phyloP scores from a whole-genome alignment of 139 green algal genomes.

The Picochlorum costavermella region DNA sequence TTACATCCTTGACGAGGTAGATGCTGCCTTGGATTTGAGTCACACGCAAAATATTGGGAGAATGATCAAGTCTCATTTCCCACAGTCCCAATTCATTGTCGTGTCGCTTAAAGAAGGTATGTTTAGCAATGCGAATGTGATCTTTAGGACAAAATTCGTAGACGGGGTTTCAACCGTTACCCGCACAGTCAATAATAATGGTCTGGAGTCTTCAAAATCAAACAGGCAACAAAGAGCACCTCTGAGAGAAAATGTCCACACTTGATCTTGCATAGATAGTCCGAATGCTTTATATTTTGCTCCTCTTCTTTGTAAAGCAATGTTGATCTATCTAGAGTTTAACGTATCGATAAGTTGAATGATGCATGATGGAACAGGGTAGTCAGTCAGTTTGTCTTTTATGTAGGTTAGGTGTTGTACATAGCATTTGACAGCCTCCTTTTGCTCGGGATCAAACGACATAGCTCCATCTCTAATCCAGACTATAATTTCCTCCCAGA shows the following conservation, averaged over 20 bases:
- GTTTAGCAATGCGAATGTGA: conserved; percentile 99
- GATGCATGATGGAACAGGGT: too few species aligned
- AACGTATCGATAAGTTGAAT: too few species aligned
- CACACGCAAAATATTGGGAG: conserved; percentile 97
- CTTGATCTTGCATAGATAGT: neutral
- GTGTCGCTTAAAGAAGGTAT: conserved; percentile 95
- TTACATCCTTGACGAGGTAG: conserved; percentile 99
- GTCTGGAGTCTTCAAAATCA: neutral
- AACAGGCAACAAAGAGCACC: neutral
- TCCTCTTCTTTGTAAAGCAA: too few species aligned
- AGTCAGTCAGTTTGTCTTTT: too few species aligned
- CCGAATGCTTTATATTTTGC: neutral
- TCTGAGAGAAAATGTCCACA: conserved; percentile 17
- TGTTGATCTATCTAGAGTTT: too few species aligned
- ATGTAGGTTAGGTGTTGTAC: too few species aligned
- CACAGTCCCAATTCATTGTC: conserved; percentile 73
- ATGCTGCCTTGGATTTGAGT: conserved; percentile 94
- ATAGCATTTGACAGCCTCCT: too few species aligned
- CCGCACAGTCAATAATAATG: conserved; percentile 17
- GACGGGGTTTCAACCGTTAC: conserved; percentile 92
- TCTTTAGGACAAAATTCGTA: conserved; percentile 98
- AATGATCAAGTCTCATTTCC: conserved; percentile 98
- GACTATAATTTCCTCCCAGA: too few species aligned
- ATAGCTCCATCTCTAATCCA: too few species aligned
- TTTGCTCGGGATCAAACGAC: too few species aligned